phyloP scores from a whole-genome alignment of 805 yeast species.

The Pichia kluyveri region DNA sequence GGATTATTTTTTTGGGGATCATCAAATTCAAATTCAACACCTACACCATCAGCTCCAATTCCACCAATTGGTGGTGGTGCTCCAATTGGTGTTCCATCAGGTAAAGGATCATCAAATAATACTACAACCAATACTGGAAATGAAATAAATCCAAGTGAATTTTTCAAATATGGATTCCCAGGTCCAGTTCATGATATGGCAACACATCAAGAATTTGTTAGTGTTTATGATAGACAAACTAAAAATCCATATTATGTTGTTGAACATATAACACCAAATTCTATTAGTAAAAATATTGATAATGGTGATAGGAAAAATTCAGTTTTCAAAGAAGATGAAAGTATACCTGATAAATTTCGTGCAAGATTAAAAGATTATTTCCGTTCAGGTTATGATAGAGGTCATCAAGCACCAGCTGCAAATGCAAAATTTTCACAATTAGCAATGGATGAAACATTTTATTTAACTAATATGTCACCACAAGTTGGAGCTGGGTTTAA shows the following conservation, averaged over 20 bases:
- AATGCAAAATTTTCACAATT: conserved; percentile 83
- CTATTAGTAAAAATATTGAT: conserved; percentile 39
- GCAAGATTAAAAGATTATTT: conserved; percentile 78
- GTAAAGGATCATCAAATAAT: not conserved
- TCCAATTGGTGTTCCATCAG: not conserved
- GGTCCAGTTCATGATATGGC: conserved; percentile 87
- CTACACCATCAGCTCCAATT: conserved; percentile 12
- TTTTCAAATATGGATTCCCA: conserved; percentile 89
- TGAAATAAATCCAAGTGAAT: conserved; percentile 61
- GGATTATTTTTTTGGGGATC: conserved; percentile 24
- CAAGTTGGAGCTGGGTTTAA: conserved; percentile 98
- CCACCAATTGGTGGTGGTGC: conserved; percentile 3
- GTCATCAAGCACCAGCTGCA: conserved; percentile 98
- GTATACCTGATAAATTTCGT: conserved; percentile 67
- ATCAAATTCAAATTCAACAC: not conserved
- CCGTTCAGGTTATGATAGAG: conserved; percentile 92
- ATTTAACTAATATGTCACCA: conserved; percentile 84
- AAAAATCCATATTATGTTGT: conserved; percentile 80
- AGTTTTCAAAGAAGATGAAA: conserved; percentile 79
- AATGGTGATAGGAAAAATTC: conserved; percentile 72
- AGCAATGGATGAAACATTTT: conserved; percentile 95
- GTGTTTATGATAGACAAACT: conserved; percentile 77
- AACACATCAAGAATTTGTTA: conserved; percentile 64
- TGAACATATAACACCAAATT: conserved; percentile 77
- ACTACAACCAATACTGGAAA: conserved; percentile 15